A percentile compares a stretch with the other conserved stretches of the same genome.
Evolutionary conservation across 2,329 filamentous ascomycete genomes (phyloP).

Genomic region (Lachnellula arida): DNA sequence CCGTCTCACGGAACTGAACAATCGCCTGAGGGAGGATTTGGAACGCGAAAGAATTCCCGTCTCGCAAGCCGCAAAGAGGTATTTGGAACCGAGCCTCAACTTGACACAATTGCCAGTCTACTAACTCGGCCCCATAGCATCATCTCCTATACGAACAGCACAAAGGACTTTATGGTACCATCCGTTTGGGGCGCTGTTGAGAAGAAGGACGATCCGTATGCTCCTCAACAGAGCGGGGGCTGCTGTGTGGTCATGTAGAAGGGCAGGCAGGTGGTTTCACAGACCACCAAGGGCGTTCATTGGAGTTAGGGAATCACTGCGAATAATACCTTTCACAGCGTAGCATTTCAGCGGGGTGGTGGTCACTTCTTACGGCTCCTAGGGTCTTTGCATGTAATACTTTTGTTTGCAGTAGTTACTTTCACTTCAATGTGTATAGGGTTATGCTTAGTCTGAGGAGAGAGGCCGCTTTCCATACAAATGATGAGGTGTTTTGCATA

Average conservation of each 20-base stretch:
- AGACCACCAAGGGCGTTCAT: conserved; percentile 15
- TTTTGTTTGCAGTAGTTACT: conserved; percentile 24
- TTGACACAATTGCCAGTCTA: conserved; percentile 3
- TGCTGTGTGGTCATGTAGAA: conserved; percentile 92
- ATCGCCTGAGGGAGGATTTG: conserved; percentile 89
- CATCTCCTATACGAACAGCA: conserved; percentile 97
- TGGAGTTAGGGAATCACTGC: conserved; percentile 25
- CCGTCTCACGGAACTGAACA: conserved; percentile 94
- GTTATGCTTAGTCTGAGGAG: conserved; percentile 14
- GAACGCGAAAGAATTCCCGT: conserved; percentile 94
- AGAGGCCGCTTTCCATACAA: conserved; percentile 1
- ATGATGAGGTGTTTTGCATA: not conserved
- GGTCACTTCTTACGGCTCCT: conserved; percentile 9
- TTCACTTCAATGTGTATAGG: conserved; percentile 21
- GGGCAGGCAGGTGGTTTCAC: conserved; percentile 10
- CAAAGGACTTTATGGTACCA: conserved; percentile 95
- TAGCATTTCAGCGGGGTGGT: conserved; percentile 11
- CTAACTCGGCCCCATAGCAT: conserved; percentile 55
- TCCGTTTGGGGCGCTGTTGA: conserved; percentile 94
- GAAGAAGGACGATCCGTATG: conserved; percentile 96
- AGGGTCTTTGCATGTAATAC: conserved; percentile 28
- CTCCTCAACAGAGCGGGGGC: conserved; percentile 47
- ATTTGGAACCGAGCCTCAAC: conserved; percentile 32
- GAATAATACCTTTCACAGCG: conserved; percentile 21
- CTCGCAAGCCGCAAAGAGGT: conserved; percentile 87